A percentile compares a stretch with the other conserved stretches of the same genome.
Conservation (phyloP, 2,329 filamentous ascomycete genomes). For the Clonostachys rhizophaga region DNA sequence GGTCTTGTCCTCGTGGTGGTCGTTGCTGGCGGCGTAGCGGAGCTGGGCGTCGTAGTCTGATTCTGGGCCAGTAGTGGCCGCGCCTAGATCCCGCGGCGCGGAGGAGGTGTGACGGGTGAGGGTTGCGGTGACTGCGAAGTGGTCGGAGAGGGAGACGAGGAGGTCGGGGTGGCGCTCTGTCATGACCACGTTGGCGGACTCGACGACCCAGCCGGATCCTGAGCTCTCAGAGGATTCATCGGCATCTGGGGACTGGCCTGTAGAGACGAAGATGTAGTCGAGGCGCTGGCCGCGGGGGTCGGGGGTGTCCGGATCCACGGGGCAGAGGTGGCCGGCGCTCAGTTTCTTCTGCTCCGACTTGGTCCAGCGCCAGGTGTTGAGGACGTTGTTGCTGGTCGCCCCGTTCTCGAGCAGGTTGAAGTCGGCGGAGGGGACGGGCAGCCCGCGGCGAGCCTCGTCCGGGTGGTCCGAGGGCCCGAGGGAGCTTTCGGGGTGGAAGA, state of each 20-base stretch:
- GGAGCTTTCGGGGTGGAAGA: constrained; percentile 78
- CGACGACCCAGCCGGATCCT: constrained; percentile 60
- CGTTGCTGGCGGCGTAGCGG: constrained; percentile 11
- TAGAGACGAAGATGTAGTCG: constrained; percentile 87
- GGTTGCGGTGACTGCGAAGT: constrained; percentile 86
- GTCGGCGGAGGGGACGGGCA: constrained; percentile 68
- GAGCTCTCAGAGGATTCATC: neutral
- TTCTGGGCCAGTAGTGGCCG: constrained; percentile 4
- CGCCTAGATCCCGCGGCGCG: constrained; percentile 2
- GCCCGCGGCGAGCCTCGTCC: constrained; percentile 57
- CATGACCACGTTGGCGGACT: constrained; percentile 71
- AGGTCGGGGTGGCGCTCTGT: constrained; percentile 75
- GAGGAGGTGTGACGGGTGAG: constrained; percentile 43
- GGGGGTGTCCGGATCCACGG: constrained; percentile 57
- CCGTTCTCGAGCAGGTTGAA: constrained; percentile 80
- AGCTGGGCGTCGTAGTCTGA: constrained; percentile 24
- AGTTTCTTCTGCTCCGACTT: constrained; percentile 65
- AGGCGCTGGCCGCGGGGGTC: constrained; percentile 81
- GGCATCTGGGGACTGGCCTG: constrained; percentile 23
- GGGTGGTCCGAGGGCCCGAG: constrained; percentile 67
- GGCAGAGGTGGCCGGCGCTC: constrained; percentile 48
- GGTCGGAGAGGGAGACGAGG: constrained; percentile 85
- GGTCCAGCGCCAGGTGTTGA: constrained; percentile 93
- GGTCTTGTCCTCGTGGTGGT: constrained; percentile 8
- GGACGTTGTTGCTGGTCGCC: constrained; percentile 76